Percentiles rank a stretch among this genome's conserved stretches.
phyloP scores from a whole-genome alignment of 2,329 filamentous ascomycete species.

The Fusarium hainanense region DNA sequence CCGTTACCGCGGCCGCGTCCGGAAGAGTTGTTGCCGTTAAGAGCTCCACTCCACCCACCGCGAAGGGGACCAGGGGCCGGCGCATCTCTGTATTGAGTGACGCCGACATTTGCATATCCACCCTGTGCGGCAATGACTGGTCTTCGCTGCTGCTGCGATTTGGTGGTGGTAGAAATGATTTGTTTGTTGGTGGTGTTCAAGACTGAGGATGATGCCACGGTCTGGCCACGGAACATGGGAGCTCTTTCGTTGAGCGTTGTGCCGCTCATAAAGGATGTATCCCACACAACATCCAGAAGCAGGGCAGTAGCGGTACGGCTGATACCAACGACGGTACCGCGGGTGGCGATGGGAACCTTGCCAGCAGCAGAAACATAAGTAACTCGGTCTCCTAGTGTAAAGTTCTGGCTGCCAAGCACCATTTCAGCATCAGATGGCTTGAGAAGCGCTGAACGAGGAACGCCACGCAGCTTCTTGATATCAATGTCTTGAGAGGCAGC shows the following conservation, averaged over 20 bases:
- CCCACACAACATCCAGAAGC: constrained; percentile 92
- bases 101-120: constrained; percentile 64
- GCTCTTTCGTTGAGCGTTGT: constrained; percentile 91
- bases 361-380: constrained; percentile 94
- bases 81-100: constrained; percentile 71
- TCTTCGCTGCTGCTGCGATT: constrained; percentile 63
- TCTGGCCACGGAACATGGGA: constrained; percentile 92
- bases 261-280: constrained; percentile 95
- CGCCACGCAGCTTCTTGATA: constrained; percentile 78
- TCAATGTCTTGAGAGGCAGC: constrained; percentile 64
- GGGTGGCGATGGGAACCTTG: constrained; percentile 91
- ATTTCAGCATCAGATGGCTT: constrained; percentile 98
- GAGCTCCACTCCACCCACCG: constrained; percentile 67
- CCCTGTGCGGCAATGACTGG: constrained; percentile 62
- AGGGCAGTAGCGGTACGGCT: constrained; percentile 86
- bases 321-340: constrained; percentile 94
- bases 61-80: constrained; percentile 65
- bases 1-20: constrained; percentile 55
- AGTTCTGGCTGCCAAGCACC: constrained; percentile 84
- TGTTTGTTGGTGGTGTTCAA: constrained; percentile 88
- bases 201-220: constrained; percentile 86
- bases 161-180: constrained; percentile 74
- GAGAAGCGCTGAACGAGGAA: constrained; percentile 87
- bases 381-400: constrained; percentile 87
- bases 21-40: constrained; percentile 59